phyloP scores from a whole-genome alignment of 345 rosid species.

The Psidium guajava region DNA sequence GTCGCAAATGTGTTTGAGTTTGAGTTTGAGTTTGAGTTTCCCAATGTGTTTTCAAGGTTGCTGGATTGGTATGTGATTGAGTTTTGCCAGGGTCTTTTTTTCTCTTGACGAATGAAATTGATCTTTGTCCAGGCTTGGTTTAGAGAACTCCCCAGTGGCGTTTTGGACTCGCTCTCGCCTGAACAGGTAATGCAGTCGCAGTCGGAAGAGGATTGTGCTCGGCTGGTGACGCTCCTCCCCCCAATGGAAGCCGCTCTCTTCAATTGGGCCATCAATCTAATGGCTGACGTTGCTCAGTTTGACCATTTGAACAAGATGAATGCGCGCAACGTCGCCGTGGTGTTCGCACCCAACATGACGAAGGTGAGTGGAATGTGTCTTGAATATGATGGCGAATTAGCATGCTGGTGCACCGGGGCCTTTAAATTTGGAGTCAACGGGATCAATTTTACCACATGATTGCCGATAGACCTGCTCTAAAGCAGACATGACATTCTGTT shows the following conservation, averaged over 20 bases:
- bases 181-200: conserved; percentile 84
- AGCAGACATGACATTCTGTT: not conserved
- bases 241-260: conserved; percentile 82
- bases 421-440: not conserved
- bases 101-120: not conserved
- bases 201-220: conserved; percentile 80
- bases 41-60: not conserved
- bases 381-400: not conserved
- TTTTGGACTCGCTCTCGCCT: conserved; percentile 75
- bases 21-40: too few species aligned
- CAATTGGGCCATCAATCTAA: conserved; percentile 85
- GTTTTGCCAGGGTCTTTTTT: not conserved
- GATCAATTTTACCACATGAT: not conserved
- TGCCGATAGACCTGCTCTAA: not conserved
- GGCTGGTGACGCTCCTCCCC: conserved; percentile 75
- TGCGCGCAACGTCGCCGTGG: conserved; percentile 92
- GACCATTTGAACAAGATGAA: conserved; percentile 93
- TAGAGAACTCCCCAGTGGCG: conserved; percentile 93
- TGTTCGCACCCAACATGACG: conserved; percentile 99
- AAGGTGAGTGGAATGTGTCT: conserved; percentile 39
- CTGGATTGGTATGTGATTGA: not conserved
- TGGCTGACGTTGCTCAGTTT: conserved; percentile 92
- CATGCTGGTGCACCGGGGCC: not conserved
- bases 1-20: too few species aligned
- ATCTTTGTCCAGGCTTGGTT: conserved; percentile 77